Percentiles rank a stretch among this genome's conserved stretches.
Conservation (phyloP, 1,139 yeast genomes). For the Geotrichum klebahnii region DNA sequence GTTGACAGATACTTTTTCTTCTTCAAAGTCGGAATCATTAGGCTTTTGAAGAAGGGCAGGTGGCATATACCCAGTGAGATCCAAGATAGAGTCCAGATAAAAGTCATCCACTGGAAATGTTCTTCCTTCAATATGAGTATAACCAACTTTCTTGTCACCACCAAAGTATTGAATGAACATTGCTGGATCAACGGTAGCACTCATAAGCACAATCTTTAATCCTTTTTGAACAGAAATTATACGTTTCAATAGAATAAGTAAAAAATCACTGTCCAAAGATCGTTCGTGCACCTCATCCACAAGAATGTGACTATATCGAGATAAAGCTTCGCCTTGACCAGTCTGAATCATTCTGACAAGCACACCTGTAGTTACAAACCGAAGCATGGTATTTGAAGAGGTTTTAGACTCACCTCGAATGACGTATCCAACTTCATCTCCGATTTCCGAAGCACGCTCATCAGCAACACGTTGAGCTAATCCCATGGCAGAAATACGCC, state of each 20-base stretch:
- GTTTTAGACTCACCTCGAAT: constrained; percentile 87
- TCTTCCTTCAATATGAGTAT: constrained; percentile 77
- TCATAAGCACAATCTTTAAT: constrained; percentile 76
- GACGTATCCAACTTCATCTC: constrained; percentile 79
- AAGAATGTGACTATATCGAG: constrained; percentile 62
- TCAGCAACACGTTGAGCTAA: constrained; percentile 88
- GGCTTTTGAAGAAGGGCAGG: constrained; percentile 20
- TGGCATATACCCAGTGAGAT: constrained; percentile 43
- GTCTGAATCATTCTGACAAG: constrained; percentile 75
- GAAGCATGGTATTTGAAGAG: constrained; percentile 56
- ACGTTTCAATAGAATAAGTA: constrained; percentile 69
- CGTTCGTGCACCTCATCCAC: constrained; percentile 96
- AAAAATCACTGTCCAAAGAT: constrained; percentile 83
- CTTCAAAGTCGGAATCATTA: constrained; percentile 30
- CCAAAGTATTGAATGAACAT: constrained; percentile 64
- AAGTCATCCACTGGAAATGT: constrained; percentile 83
- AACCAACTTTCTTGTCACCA: constrained; percentile 34
- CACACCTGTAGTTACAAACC: constrained; percentile 92
- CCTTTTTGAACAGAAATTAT: constrained; percentile 43
- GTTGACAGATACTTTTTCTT: constrained; percentile 1
- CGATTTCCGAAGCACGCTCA: constrained; percentile 66
- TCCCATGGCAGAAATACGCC: constrained; percentile 93
- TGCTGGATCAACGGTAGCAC: constrained; percentile 84
- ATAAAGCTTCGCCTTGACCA: constrained; percentile 40
- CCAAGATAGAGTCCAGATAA: constrained; percentile 63